These are phyloP conservation scores for Cladosporium sp. DNA, from an alignment of 2,329 filamentous ascomycete genomes.

Conservation along the genomic window DNA sequence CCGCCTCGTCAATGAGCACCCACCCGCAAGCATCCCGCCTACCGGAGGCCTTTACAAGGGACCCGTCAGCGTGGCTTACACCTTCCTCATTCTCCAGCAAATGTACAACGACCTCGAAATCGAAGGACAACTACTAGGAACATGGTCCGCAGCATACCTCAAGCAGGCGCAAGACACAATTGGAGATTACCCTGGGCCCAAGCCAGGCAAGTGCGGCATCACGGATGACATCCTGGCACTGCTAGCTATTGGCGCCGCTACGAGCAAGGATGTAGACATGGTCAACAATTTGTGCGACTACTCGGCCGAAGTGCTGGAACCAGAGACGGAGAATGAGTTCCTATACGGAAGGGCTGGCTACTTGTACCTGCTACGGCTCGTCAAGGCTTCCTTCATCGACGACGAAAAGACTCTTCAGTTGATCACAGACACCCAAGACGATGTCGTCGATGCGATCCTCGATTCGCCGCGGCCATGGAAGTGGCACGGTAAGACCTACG, in stretches of 20 bases:
- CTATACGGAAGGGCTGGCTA: constrained; percentile 69
- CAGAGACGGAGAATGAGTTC: constrained; percentile 61
- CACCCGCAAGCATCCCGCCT: constrained; percentile 49
- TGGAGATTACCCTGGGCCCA: constrained; percentile 51
- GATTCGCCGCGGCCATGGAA: constrained; percentile 59
- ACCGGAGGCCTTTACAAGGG: constrained; percentile 55
- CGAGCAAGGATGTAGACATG: constrained; percentile 52
- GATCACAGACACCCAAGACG: constrained; percentile 56
- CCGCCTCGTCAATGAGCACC: constrained; percentile 51
- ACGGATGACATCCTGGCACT: constrained; percentile 55
- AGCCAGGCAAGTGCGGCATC: constrained; percentile 50
- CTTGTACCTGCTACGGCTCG: constrained; percentile 67
- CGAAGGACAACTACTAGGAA: constrained; percentile 49
- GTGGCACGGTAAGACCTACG: constrained; percentile 64
- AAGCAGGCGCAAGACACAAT: constrained; percentile 54
- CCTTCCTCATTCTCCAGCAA: constrained; percentile 53
- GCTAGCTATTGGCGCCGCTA: constrained; percentile 53
- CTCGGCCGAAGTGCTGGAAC: constrained; percentile 49
- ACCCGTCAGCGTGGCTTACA: constrained; percentile 52
- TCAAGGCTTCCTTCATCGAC: constrained; percentile 58
- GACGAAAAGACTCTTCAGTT: constrained; percentile 54
- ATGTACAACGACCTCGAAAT: constrained; percentile 52
- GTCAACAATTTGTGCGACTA: constrained; percentile 54
- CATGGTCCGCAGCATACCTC: constrained; percentile 54
- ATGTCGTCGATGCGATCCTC: constrained; percentile 63